Evolutionary conservation across 768 basidiomycete genomes (phyloP), one percentile per base, ranked within the genome.

Genomic region (Mycena floridula): DNA sequence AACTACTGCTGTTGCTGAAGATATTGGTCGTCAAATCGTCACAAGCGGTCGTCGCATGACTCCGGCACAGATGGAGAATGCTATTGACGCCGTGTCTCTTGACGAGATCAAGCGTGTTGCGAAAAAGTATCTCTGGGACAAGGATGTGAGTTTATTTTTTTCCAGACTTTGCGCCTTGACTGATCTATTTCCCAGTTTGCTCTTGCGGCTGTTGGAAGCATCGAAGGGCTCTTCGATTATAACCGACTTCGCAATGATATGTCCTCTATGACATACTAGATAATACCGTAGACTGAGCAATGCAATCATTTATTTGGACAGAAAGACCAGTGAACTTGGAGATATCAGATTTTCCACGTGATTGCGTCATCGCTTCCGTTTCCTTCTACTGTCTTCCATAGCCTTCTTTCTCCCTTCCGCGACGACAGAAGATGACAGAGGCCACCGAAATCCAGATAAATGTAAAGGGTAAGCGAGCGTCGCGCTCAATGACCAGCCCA

Each of bases 11-110:
- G 78, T 94, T 50, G 95, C 96, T 25, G 96, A 99, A 72, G 96
- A 99, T 58, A 93, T 98, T 65, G 95, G 96, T n/a, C 73, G 94
- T 55, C 95, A 97, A 62, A 76, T 99, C 48, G 89, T 99, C 48
- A 98, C 95, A 25, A 91, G 82, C 50, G 96, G 96, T 44, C 82
- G 75, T 51, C 75, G 96, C 56, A 75, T 87, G 68, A 87, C 93
- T 15, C 95, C 96, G 40, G 79, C 84, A 62, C 91, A 99, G 68
- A 92, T 94, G 51, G 96, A 97, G 74, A 75, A 75, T 45, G 90
- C 91, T 21, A 81, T 98, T 37, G 92, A 98, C 60, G 84, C 86
- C 20, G 91, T 99, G 44, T 82, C 81, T 20, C 69, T 81, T 24
- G 87, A 81, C 16, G 93, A 97, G 62, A 92, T 99, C 66, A 85